phyloP scores from a whole-genome alignment of 345 rosid genomes.

The Aquilaria yunnanensis region DNA sequence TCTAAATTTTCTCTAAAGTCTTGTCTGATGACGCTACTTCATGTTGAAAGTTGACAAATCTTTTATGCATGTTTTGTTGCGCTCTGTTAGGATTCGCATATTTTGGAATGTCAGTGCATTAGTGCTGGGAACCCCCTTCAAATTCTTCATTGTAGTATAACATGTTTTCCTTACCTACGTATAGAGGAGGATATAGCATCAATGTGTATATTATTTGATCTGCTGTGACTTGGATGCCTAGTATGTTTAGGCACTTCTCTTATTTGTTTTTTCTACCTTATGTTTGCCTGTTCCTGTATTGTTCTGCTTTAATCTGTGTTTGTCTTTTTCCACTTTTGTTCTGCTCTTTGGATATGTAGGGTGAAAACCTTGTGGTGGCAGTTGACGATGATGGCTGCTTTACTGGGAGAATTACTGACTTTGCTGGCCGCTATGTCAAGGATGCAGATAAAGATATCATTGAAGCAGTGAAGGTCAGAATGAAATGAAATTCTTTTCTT shows the following conservation, averaged over 20 bases:
- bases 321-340: too few relatives aligned
- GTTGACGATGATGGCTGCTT: conserved; percentile 97
- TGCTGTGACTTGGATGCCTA: background rate
- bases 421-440: conserved; percentile 73
- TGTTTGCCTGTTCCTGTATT: background rate
- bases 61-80: background rate
- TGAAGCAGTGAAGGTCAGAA: conserved; percentile 78
- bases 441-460: conserved; percentile 87
- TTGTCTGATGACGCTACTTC: background rate
- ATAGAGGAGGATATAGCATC: background rate
- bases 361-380: conserved; percentile 72
- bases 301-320: background rate
- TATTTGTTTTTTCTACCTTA: too few relatives aligned
- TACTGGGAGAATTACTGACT: conserved; percentile 67
- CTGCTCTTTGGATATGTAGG: conserved; percentile 30
- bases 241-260: too few relatives aligned
- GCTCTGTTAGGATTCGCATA: background rate
- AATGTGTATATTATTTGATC: background rate
- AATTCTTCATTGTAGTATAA: background rate
- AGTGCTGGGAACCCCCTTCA: background rate
- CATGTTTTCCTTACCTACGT: background rate
- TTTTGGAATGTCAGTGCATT: too few relatives aligned
- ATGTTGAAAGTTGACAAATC: background rate
- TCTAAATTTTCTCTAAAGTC: background rate
- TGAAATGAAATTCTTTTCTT: background rate